Evolutionary conservation across 2,329 filamentous ascomycete species (phyloP).

Genomic region (Alternaria viburni): DNA sequence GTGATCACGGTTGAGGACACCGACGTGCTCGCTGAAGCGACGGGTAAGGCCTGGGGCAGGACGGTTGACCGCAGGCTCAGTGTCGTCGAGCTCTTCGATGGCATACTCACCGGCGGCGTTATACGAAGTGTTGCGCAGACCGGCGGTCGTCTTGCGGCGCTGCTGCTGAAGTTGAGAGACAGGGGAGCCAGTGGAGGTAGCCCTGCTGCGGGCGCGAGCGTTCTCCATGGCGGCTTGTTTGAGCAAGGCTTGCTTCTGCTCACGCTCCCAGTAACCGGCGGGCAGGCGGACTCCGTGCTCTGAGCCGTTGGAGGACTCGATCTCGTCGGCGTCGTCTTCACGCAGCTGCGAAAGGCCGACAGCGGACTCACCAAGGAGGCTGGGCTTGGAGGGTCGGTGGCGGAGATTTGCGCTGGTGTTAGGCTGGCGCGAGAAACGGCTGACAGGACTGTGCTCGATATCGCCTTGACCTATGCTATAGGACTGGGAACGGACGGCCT

Average conservation of each 20-base stretch:
- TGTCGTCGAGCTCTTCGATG: constrained; percentile 74
- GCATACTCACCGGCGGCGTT: constrained; percentile 68
- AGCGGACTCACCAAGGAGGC: constrained; percentile 69
- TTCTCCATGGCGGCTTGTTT: constrained; percentile 48
- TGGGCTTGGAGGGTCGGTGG: constrained; percentile 79
- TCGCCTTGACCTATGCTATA: constrained; percentile 94
- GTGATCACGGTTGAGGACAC: constrained; percentile 25
- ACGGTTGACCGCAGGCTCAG: constrained; percentile 59
- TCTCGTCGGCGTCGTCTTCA: constrained; percentile 63
- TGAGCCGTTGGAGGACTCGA: constrained; percentile 66
- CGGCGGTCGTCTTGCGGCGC: constrained; percentile 48
- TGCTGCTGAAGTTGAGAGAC: constrained; percentile 25
- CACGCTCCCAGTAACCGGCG: constrained; percentile 40
- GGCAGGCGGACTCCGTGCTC: constrained; percentile 56
- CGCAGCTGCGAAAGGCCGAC: constrained; percentile 41
- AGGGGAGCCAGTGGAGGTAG: constrained; percentile 38
- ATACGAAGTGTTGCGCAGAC: constrained; percentile 66
- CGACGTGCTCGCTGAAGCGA: constrained; percentile 47
- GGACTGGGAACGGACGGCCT: constrained; percentile 93
- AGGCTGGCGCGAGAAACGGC: constrained; percentile 56
- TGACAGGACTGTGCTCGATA: constrained; percentile 50
- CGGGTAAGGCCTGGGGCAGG: constrained; percentile 34
- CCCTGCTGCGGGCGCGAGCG: constrained; percentile 42
- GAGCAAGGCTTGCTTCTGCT: constrained; percentile 41
- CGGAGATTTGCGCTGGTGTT: constrained; percentile 59